These are phyloP conservation scores for Corinectria fuckeliana DNA, from an alignment of 2,329 filamentous ascomycete species.

Conservation along the genomic window DNA sequence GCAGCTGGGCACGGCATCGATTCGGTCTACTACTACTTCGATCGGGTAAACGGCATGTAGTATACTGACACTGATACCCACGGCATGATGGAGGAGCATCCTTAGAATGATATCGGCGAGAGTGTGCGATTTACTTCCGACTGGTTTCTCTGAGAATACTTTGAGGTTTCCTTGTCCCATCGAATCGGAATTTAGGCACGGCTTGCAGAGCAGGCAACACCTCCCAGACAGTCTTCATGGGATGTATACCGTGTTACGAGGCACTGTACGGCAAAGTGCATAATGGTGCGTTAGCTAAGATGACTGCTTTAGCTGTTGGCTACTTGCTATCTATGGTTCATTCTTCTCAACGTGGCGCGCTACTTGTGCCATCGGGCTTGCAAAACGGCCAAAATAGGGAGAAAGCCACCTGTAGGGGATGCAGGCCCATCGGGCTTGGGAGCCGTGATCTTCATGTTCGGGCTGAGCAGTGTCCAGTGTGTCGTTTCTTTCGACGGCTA, in stretches of 20 bases:
- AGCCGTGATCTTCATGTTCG: not conserved
- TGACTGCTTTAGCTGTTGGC: not conserved
- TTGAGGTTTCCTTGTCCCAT: not conserved
- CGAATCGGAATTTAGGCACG: not conserved
- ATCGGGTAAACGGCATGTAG: constrained; percentile 15
- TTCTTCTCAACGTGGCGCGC: constrained; percentile 1
- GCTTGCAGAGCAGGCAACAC: constrained; percentile 13
- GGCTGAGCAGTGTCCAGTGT: constrained; percentile 14
- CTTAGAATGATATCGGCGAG: not conserved
- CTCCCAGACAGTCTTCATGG: not conserved
- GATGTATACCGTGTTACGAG: constrained; percentile 13
- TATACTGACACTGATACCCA: not conserved
- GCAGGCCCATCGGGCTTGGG: constrained; percentile 10
- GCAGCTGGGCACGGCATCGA: constrained; percentile 31
- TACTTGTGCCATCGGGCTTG: not conserved
- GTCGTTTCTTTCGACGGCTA: not conserved
- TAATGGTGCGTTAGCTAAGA: not conserved
- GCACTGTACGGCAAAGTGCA: constrained; percentile 3
- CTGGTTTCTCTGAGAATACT: not conserved
- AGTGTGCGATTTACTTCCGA: constrained; percentile 5
- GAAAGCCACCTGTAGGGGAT: not conserved
- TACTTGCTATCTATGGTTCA: constrained; percentile 1
- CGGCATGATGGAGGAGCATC: not conserved
- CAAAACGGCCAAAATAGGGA: not conserved
- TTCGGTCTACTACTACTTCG: constrained; percentile 21